Conservation (phyloP, 139 green algal species). For the Pleodorina starrii region DNA sequence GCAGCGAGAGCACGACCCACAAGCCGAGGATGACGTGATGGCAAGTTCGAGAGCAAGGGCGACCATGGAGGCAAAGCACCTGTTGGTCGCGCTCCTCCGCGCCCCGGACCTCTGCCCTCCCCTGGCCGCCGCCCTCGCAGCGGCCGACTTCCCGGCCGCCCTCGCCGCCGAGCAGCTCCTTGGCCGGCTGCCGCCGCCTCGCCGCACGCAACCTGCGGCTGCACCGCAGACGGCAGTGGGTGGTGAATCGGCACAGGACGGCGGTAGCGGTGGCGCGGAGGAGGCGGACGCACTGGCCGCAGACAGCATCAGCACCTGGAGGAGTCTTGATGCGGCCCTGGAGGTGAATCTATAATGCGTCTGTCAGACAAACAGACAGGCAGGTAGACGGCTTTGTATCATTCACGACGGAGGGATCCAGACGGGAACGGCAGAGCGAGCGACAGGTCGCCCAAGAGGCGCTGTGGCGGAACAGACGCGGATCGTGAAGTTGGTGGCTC, state of each 20-base stretch:
- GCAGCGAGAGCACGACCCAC: too few species aligned
- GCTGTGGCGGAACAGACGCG: too few species aligned
- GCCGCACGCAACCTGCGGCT: background rate
- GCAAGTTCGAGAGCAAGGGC: too few species aligned
- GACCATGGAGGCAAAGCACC: conserved; percentile 19
- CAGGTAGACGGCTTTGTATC: too few species aligned
- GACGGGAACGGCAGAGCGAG: too few species aligned
- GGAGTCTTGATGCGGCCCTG: background rate
- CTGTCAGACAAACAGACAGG: too few species aligned
- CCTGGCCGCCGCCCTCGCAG: background rate
- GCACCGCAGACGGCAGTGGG: background rate
- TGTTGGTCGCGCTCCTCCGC: conserved; percentile 46
- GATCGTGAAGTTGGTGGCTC: too few species aligned
- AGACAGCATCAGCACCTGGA: background rate
- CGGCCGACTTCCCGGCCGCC: background rate
- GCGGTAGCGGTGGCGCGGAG: too few species aligned
- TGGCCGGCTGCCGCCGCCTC: background rate
- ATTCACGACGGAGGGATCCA: too few species aligned
- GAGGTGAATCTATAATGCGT: too few species aligned
- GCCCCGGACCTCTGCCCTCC: background rate
- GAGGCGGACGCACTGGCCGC: background rate
- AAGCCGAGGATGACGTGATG: too few species aligned
- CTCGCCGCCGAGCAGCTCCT: background rate
- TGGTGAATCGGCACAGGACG: background rate
- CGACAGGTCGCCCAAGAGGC: too few species aligned